Base-by-base conservation (phyloP, 75 land plant genomes). In the Picea sitchensis region DNA sequence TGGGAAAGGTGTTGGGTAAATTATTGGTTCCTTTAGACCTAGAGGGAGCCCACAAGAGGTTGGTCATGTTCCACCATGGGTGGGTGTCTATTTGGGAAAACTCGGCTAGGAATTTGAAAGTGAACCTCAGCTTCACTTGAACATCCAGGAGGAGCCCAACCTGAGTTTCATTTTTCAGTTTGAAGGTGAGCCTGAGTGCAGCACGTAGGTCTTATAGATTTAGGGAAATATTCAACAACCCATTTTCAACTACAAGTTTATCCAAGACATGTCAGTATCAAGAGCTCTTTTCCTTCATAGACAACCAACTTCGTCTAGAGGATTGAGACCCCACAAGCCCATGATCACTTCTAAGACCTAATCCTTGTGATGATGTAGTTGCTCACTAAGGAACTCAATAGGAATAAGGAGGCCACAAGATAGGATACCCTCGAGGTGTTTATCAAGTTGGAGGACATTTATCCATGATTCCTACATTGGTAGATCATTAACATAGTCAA, bases 161-260 rank as follows among this genome's bases (percentile, higher is more conserved):
- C 96, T 96, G 14, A 82, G 98, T 32, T 95, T 90, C 81, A 87
- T 93, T 47, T 95, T 95, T 69, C 91, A 93, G 82, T 95, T 95
- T 69, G 98, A 90, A 21, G 92, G 92, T 5, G 92, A 90, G 62
- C 96, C 96, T 0, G 96, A 90, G 77, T 91, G 93, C 73, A 90
- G 91, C 38, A 92, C 98, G 0, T 94, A 93, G 81, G 93, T 95
- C 38, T 83, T 93, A 67, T 94, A 93, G 76, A 85, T 89, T 67
- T 85, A 84, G 31, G 93, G 94, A 23, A 85, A 79, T 59, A 81
- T 84, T 30, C 69, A 84, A 3, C 98, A 95, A 76, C 96, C 98
- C 2, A 89, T 95, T 18, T 95, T 95, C 84, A 93, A 94, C 78
- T 95, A 96, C 92, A 95, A 95, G 84, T 95, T 95, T 83, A 88